phyloP scores from a whole-genome alignment of 805 yeast genomes.

The Candida nanaspora region DNA sequence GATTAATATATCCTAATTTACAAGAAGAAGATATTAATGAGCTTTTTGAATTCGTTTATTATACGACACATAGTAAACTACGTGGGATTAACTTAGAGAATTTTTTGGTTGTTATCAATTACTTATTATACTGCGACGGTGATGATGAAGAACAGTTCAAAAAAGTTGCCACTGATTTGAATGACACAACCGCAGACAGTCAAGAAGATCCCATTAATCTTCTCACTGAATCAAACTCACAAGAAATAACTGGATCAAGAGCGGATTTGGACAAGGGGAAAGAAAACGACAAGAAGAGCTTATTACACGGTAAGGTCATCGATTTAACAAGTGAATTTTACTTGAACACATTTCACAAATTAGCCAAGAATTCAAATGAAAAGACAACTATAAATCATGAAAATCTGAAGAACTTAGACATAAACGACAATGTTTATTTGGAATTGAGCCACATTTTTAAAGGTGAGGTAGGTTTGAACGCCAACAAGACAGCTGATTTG shows the following conservation, averaged over 20 bases:
- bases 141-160: slow-evolving; percentile 7
- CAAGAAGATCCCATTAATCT: background rate
- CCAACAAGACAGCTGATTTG: background rate
- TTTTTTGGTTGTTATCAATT: slow-evolving; percentile 17
- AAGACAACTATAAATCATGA: background rate
- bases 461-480: too few relatives aligned
- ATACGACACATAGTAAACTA: slow-evolving; percentile 11
- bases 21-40: slow-evolving; percentile 28
- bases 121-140: slow-evolving; percentile 9
- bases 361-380: background rate
- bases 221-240: background rate
- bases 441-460: background rate
- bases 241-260: slow-evolving; percentile 1
- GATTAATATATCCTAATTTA: slow-evolving; percentile 32
- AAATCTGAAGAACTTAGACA: background rate
- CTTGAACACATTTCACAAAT: slow-evolving; percentile 29
- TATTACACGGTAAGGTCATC: slow-evolving; percentile 28
- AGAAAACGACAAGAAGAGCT: slow-evolving; percentile 18
- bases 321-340: slow-evolving; percentile 32
- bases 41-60: slow-evolving; percentile 26
- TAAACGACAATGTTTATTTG: background rate
- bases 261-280: slow-evolving; percentile 1
- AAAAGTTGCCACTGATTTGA: slow-evolving; percentile 9
- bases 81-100: slow-evolving; percentile 21
- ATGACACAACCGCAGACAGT: background rate